Evolutionary conservation across 2,329 filamentous ascomycete genomes (phyloP).

Genomic region (Clonostachys rosea): DNA sequence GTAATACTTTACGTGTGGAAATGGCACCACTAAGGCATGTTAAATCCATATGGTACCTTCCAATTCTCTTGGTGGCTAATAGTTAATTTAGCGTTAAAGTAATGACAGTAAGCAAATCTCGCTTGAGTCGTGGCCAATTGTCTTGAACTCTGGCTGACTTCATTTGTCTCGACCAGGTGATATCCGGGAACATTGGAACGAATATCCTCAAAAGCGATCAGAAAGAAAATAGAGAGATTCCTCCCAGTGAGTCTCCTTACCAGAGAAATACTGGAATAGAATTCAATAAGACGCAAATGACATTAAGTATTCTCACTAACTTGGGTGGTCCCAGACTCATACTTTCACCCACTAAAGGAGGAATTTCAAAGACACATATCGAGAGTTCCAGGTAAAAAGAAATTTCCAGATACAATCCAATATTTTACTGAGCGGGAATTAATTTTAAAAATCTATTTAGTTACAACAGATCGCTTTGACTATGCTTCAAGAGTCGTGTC

Average conservation of each 20-base stretch:
- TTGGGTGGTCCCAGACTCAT: background rate
- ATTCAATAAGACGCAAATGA: background rate
- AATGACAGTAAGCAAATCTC: background rate
- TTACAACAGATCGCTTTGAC: constrained; percentile 1
- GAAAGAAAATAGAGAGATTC: background rate
- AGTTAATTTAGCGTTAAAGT: background rate
- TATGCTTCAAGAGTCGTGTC: constrained; percentile 1
- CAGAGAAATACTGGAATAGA: background rate
- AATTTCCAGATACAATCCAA: background rate
- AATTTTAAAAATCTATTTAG: background rate
- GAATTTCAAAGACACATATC: background rate
- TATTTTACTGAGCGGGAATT: too few species aligned
- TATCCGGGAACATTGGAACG: constrained; percentile 6
- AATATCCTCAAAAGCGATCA: constrained; percentile 5
- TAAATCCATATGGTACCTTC: too few species aligned
- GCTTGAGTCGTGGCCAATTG: background rate
- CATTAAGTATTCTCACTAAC: background rate
- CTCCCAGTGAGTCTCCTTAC: background rate
- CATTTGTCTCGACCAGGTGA: background rate
- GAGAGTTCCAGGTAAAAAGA: background rate
- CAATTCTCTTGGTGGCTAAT: background rate
- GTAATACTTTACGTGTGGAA: constrained; percentile 11
- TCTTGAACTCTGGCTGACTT: background rate
- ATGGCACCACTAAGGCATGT: constrained; percentile 12
- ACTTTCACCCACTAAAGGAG: background rate